Conservation (phyloP, 495 filamentous ascomycete species). For the Talaromyces proteolyticus region DNA sequence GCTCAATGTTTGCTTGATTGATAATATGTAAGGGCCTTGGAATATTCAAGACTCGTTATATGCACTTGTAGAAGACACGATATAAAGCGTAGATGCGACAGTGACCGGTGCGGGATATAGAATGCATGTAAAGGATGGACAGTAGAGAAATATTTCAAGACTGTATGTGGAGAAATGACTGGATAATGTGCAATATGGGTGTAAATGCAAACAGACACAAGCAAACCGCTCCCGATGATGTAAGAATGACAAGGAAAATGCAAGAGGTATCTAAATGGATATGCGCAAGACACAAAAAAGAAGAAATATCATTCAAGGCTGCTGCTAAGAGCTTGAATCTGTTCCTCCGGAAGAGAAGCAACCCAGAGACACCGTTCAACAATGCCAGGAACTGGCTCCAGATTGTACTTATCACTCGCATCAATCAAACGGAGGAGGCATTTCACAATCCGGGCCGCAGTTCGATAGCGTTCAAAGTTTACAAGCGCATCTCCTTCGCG, state of each 20-base stretch:
- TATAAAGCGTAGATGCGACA: not conserved
- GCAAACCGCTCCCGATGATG: not conserved
- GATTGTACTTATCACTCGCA: constrained; percentile 82
- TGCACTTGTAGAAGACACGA: not conserved
- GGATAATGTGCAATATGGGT: not conserved
- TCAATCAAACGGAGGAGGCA: constrained; percentile 84
- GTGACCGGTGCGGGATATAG: not conserved
- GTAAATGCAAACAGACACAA: not conserved
- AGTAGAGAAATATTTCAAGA: not conserved
- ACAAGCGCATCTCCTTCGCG: constrained; percentile 64
- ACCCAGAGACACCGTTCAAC: constrained; percentile 95
- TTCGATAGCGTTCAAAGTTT: constrained; percentile 93
- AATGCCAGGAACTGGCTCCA: constrained; percentile 79
- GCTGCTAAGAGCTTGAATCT: constrained; percentile 61
- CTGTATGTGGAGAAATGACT: not conserved
- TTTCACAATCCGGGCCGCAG: constrained; percentile 88
- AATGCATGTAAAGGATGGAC: not conserved
- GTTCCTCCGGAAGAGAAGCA: constrained; percentile 76
- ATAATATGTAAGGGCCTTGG: not conserved
- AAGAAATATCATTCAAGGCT: constrained; percentile 35
- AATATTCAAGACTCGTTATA: not conserved
- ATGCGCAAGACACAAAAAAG: not conserved
- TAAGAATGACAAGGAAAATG: not conserved
- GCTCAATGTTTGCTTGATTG: too few relatives aligned
- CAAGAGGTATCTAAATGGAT: not conserved